These are phyloP conservation scores for Eremomyces bilateralis DNA, from an alignment of 495 filamentous ascomycete genomes.

Conservation along the genomic window DNA sequence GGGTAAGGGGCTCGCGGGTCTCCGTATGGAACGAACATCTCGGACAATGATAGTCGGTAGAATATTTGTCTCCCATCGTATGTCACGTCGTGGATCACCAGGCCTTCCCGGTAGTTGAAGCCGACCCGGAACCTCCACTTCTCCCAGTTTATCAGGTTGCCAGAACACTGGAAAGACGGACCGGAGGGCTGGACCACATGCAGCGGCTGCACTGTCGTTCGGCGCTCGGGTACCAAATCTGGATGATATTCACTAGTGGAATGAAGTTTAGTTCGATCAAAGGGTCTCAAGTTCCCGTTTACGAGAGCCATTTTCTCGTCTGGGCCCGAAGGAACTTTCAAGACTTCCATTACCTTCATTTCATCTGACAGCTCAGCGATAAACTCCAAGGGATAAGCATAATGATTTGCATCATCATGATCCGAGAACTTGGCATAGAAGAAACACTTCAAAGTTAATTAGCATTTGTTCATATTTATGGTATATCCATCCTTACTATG, in stretches of 20 bases:
- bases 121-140: conserved; percentile 20
- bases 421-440: too few species aligned
- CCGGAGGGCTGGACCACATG: conserved; percentile 16
- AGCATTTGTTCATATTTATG: too few species aligned
- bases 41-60: conserved; percentile 47
- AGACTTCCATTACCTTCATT: too few species aligned
- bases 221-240: conserved; percentile 2
- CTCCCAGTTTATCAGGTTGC: conserved; percentile 15
- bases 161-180: conserved; percentile 13
- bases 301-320: not conserved
- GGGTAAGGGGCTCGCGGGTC: conserved; percentile 16
- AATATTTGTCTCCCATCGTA: conserved; percentile 48
- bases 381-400: not conserved
- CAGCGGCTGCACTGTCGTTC: conserved; percentile 11
- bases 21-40: conserved; percentile 50
- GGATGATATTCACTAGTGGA: conserved; percentile 9
- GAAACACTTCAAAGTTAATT: too few species aligned
- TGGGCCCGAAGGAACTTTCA: conserved; percentile 1
- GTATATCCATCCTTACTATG: too few species aligned
- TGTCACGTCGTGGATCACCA: conserved; percentile 25
- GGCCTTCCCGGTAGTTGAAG: conserved; percentile 20
- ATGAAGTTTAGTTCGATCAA: too few species aligned
- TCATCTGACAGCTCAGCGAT: conserved; percentile 4
- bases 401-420: not conserved
- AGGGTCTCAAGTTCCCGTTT: too few species aligned